A percentile compares a stretch with the other conserved stretches of the same genome.
phyloP scores from a whole-genome alignment of 768 basidiomycete genomes.

The Podaxis sp. region DNA sequence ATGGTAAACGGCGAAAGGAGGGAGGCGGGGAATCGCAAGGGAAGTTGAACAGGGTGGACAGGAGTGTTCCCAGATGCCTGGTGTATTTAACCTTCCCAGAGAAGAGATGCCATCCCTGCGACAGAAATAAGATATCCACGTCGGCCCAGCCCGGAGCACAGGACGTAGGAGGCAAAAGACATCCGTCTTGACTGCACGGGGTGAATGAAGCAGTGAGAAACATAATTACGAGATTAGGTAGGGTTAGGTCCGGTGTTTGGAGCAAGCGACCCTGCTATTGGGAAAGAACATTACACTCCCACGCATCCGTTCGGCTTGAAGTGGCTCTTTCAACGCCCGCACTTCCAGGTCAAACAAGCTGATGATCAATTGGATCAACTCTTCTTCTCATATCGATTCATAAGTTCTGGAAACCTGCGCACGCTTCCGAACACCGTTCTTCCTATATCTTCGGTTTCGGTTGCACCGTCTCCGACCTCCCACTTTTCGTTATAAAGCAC shows the following conservation, averaged over 20 bases:
- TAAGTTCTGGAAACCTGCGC: no score
- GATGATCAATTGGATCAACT: no score
- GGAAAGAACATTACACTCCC: neutral
- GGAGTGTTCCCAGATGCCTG: neutral
- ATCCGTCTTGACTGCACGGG: neutral
- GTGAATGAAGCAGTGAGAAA: neutral
- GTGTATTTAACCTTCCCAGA: slow-evolving; percentile 11
- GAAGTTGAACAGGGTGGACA: neutral
- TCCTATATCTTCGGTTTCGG: no score
- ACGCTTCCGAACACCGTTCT: no score
- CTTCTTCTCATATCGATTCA: no score
- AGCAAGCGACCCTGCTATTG: neutral
- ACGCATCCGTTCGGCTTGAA: neutral
- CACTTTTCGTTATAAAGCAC: no score
- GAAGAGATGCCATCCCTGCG: neutral
- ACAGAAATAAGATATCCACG: neutral
- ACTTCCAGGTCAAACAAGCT: no score
- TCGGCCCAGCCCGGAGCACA: neutral
- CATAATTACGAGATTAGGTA: neutral
- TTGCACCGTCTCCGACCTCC: no score
- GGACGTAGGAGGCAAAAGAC: neutral
- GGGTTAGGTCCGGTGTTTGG: neutral
- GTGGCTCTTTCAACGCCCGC: neutral
- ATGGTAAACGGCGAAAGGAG: neutral
- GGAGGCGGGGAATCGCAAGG: neutral